Base-by-base conservation (phyloP, 106 monocot genomes). In the Cymbidium sinense region DNA sequence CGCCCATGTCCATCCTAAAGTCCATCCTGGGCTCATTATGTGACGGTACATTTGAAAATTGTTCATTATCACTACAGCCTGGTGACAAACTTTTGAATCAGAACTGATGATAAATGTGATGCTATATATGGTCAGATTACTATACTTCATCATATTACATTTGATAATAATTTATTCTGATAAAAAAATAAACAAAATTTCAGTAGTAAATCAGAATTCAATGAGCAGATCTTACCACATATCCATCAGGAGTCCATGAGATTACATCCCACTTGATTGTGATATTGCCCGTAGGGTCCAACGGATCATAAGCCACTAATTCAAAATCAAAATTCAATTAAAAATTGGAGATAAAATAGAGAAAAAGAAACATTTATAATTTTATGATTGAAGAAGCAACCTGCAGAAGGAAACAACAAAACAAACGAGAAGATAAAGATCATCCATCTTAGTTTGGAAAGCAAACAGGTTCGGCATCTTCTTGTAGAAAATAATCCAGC, bases 31-130 rank as follows among this genome's bases (percentile, higher is more conserved):
- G 75, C 55, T 84, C 87, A 87, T 89, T 41, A 92, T 92, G 77
- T 92, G 92, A 34, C 92, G 85, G 75, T 89, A 92, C 89, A 89
- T 89, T 84, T 92, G 92, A 82, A 83, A 92, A 54, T 89, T 92
- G 89, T 92, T 92, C 85, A 92, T 89, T 12, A 85, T 86, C 77
- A 92, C 92, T 36, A 82, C 54, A 0, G 92, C 92, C 91, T 91
- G 50, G 0, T 23, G 37, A 72, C 8, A 35, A 36, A 39, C 2
- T 23, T 23, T 23, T 1, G 61, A 62, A 62, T 62, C 11, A 58
- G 58, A 7, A 23, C 5, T 58, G 20, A 20, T n/a, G 58, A n/a
- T 58, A n/a, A 23, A 23, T 58, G 20, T 52, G 0, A 0, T 15
- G 51, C 51, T 52, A 52, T 41, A 9, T 41, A 41, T 7, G 41